Conservation (phyloP, 176 grass and related monocot species). For the Juncus inflexus region DNA sequence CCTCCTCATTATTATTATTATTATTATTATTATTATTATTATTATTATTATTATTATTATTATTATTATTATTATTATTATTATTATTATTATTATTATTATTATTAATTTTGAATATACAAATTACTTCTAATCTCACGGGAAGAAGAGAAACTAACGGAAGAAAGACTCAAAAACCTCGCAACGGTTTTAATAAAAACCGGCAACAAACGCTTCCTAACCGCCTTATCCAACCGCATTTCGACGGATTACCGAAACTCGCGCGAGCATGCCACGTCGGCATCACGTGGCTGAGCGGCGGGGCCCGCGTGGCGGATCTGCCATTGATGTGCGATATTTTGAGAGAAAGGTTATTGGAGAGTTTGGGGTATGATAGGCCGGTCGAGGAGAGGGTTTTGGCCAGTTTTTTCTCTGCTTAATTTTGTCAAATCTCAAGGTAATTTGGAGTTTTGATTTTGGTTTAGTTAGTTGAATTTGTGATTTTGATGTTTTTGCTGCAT, state of each 20-base stretch:
- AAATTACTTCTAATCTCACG: constrained; percentile 13
- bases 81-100: too few species aligned
- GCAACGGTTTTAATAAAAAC: constrained; percentile 51
- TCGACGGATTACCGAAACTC: constrained; percentile 52
- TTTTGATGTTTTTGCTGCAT: constrained; percentile 7
- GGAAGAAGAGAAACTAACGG: constrained; percentile 81
- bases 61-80: too few species aligned
- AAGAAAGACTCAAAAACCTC: constrained; percentile 70
- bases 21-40: too few species aligned
- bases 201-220: constrained; percentile 59
- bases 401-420: constrained; percentile 73
- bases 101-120: too few species aligned
- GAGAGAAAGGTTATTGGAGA: constrained; percentile 52
- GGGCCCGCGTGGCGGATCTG: constrained; percentile 48
- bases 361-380: constrained; percentile 68
- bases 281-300: constrained; percentile 72
- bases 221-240: constrained; percentile 71
- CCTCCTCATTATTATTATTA: too few species aligned
- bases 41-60: too few species aligned
- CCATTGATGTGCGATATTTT: constrained; percentile 63
- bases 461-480: background rate
- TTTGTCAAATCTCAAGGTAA: constrained; percentile 83
- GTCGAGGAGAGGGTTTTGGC: constrained; percentile 86
- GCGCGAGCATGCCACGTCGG: constrained; percentile 62
- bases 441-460: background rate